Conservation (phyloP, 163 green algal genomes). For the Scenedesmus sp. region DNA sequence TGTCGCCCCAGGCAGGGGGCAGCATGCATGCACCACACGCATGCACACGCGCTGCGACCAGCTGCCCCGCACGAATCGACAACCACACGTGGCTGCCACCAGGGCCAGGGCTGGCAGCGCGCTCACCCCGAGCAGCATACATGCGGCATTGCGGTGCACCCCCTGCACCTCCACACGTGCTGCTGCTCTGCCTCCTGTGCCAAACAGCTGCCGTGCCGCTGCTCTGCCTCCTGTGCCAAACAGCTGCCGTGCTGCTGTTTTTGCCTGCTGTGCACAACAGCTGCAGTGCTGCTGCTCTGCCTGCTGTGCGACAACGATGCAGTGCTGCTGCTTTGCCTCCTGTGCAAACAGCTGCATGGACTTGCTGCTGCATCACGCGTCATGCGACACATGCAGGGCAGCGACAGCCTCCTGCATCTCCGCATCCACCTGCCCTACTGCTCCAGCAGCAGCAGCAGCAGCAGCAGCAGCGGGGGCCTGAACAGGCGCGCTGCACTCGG, state of each 20-base stretch:
- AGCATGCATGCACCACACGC: too few species aligned
- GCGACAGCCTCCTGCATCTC: slow-evolving; percentile 7
- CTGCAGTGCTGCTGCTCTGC: not conserved
- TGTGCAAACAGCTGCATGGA: too few species aligned
- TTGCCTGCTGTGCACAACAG: not conserved
- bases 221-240: too few species aligned
- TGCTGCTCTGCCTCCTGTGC: not conserved
- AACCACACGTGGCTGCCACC: too few species aligned
- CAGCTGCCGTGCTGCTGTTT: too few species aligned
- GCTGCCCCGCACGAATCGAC: too few species aligned
- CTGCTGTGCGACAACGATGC: too few species aligned
- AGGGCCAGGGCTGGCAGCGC: too few species aligned
- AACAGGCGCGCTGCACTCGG: not conserved
- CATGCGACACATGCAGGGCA: not conserved
- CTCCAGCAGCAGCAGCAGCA: not conserved
- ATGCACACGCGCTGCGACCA: too few species aligned
- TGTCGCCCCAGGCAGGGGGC: too few species aligned
- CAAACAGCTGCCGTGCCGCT: too few species aligned
- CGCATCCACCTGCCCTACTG: not conserved
- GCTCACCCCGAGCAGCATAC: too few species aligned
- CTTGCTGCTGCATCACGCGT: not conserved
- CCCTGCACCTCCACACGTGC: not conserved
- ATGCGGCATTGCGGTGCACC: not conserved
- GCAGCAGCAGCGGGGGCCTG: not conserved
- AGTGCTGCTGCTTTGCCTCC: not conserved